These are phyloP conservation scores for Gossypium trilobum DNA, from an alignment of 441 rosid genomes.

Conservation along the genomic window DNA sequence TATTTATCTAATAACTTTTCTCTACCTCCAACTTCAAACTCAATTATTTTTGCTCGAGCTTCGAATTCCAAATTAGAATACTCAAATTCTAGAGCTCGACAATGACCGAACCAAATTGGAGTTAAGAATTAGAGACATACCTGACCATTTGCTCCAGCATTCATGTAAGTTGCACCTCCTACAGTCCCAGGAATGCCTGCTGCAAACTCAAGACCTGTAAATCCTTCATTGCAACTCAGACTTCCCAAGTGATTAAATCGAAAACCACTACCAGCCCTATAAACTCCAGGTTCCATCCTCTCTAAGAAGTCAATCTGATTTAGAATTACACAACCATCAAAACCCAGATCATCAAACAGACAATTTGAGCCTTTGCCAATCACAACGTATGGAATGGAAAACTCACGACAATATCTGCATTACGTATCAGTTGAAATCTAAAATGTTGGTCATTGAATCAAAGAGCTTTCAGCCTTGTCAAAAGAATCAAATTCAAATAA, in stretches of 20 bases:
- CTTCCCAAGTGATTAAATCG: conserved; percentile 22
- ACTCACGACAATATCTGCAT: conserved; percentile 25
- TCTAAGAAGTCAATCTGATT: conserved; percentile 27
- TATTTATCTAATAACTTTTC: background rate
- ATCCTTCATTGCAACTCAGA: conserved; percentile 23
- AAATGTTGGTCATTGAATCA: background rate
- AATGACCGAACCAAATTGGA: background rate
- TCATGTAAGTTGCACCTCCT: conserved; percentile 32
- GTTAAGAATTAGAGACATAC: conserved; percentile 1
- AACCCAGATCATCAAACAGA: conserved; percentile 31
- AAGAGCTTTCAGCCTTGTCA: no score
- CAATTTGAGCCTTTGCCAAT: conserved; percentile 32
- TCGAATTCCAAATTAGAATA: background rate
- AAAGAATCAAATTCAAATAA: background rate
- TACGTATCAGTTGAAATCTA: background rate
- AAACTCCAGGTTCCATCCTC: conserved; percentile 20
- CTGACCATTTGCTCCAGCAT: conserved; percentile 36
- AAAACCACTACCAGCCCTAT: conserved; percentile 31
- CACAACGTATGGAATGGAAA: conserved; percentile 18
- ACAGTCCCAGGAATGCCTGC: conserved; percentile 30
- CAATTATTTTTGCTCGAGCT: background rate
- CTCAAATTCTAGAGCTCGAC: background rate
- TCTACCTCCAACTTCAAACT: background rate
- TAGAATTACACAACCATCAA: conserved; percentile 30
- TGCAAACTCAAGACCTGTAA: conserved; percentile 31